phyloP scores from a whole-genome alignment of 345 rosid species.

The Citrus mangshanensis region DNA sequence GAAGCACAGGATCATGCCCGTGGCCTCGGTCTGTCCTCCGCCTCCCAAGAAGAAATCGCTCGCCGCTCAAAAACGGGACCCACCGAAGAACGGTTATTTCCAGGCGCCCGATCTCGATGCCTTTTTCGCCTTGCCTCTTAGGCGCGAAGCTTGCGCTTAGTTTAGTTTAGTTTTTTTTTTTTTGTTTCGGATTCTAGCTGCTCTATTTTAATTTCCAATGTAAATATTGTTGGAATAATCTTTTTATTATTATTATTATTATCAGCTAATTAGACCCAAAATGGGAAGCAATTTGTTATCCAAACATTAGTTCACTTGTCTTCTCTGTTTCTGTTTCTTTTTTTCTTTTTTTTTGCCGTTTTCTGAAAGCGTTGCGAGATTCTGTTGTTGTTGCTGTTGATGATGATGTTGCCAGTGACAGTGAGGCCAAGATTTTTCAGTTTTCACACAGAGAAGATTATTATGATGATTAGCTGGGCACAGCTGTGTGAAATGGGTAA shows the following conservation, averaged over 20 bases:
- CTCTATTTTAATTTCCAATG: neutral
- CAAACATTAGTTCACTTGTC: constrained; percentile 1
- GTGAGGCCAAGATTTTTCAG: constrained; percentile 15
- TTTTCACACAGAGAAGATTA: neutral
- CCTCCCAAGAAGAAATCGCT: constrained; percentile 50
- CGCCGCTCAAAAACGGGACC: constrained; percentile 36
- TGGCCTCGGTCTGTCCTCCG: constrained; percentile 50
- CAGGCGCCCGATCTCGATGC: constrained; percentile 71
- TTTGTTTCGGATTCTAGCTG: too few relatives aligned
- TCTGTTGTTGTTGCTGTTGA: neutral
- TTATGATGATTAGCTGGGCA: constrained; percentile 7
- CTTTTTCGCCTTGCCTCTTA: constrained; percentile 37
- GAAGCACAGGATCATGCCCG: constrained; percentile 50
- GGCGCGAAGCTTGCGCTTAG: constrained; percentile 45
- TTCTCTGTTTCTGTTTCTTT: neutral
- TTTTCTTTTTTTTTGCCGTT: neutral
- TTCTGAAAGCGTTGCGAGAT: neutral
- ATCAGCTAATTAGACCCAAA: neutral
- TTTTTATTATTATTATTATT: neutral
- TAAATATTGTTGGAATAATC: neutral
- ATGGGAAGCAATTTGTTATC: neutral
- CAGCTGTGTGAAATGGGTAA: constrained; percentile 1
- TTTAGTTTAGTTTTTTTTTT: too few relatives aligned
- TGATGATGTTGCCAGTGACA: neutral
- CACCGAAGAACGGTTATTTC: constrained; percentile 63